Evolutionary conservation across 169 alveolate genomes (phyloP).

Genomic region (Blepharisma undulans): DNA sequence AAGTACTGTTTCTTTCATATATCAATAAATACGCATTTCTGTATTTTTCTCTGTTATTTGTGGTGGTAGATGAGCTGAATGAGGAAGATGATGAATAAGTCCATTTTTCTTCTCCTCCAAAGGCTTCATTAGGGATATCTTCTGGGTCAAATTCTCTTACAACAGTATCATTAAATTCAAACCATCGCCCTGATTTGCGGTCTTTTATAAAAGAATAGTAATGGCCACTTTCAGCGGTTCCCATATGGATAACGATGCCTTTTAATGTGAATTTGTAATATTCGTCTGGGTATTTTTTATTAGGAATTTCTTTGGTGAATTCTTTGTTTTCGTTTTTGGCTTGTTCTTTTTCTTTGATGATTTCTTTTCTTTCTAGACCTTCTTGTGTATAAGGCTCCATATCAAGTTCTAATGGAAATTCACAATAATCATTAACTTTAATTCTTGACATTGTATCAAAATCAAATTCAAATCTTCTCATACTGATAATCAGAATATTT

Average conservation of each 20-base stretch:
- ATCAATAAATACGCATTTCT: constrained; percentile 77
- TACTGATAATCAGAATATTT: constrained; percentile 69
- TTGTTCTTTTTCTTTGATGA: constrained; percentile 47
- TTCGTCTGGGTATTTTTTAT: constrained; percentile 60
- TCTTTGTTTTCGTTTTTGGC: constrained; percentile 58
- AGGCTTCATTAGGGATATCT: constrained; percentile 77
- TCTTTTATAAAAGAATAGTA: constrained; percentile 81
- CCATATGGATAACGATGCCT: constrained; percentile 86
- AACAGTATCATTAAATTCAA: constrained; percentile 84
- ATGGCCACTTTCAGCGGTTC: constrained; percentile 88
- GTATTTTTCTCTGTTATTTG: constrained; percentile 42
- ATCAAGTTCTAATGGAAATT: constrained; percentile 84
- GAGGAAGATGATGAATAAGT: constrained; percentile 32
- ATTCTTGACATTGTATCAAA: constrained; percentile 79
- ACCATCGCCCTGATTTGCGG: constrained; percentile 76
- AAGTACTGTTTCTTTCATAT: constrained; percentile 69
- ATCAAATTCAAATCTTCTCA: constrained; percentile 79
- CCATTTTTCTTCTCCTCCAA: constrained; percentile 79
- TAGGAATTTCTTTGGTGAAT: constrained; percentile 42
- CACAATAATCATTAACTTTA: constrained; percentile 85
- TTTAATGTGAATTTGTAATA: constrained; percentile 72
- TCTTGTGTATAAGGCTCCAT: constrained; percentile 82
- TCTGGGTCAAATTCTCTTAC: constrained; percentile 73
- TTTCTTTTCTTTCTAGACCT: constrained; percentile 64
- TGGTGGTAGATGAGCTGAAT: constrained; percentile 68